Conservation (phyloP, 2,329 filamentous ascomycete species). For the Cordyceps farinosa region DNA sequence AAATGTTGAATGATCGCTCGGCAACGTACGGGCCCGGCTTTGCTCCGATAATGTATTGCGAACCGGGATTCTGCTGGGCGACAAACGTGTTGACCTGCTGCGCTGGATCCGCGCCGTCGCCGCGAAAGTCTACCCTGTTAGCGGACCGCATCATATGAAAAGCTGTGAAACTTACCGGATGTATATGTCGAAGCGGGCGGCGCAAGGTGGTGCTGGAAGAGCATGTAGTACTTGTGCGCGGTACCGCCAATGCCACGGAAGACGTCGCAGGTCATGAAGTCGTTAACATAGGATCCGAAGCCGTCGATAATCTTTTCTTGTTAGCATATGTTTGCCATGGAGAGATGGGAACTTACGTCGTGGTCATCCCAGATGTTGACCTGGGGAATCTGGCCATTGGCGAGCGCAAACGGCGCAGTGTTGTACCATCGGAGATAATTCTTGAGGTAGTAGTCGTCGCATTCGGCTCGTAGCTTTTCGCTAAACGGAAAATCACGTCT, state of each 20-base stretch:
- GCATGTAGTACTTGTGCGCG: slow-evolving; percentile 96
- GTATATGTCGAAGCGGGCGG: slow-evolving; percentile 85
- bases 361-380: slow-evolving; percentile 99
- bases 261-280: slow-evolving; percentile 89
- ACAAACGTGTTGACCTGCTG: slow-evolving; percentile 77
- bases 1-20: slow-evolving; percentile 82
- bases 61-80: slow-evolving; percentile 50
- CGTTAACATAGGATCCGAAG: slow-evolving; percentile 88
- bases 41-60: slow-evolving; percentile 75
- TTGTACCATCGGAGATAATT: slow-evolving; percentile 85
- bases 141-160: slow-evolving; percentile 24
- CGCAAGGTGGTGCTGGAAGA: slow-evolving; percentile 92
- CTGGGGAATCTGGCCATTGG: slow-evolving; percentile 90
- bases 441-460: slow-evolving; percentile 87
- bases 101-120: slow-evolving; percentile 61
- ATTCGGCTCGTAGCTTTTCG: slow-evolving; percentile 71
- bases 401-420: slow-evolving; percentile 77
- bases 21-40: slow-evolving; percentile 84
- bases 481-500: slow-evolving; percentile 77
- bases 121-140: slow-evolving; percentile 16
- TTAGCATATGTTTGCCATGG: background rate
- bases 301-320: slow-evolving; percentile 73
- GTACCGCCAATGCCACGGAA: slow-evolving; percentile 89
- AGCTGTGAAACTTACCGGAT: slow-evolving; percentile 48
- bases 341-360: slow-evolving; percentile 51